phyloP scores from a whole-genome alignment of 2,329 filamentous ascomycete species.

The Neofusicoccum umdonicola region DNA sequence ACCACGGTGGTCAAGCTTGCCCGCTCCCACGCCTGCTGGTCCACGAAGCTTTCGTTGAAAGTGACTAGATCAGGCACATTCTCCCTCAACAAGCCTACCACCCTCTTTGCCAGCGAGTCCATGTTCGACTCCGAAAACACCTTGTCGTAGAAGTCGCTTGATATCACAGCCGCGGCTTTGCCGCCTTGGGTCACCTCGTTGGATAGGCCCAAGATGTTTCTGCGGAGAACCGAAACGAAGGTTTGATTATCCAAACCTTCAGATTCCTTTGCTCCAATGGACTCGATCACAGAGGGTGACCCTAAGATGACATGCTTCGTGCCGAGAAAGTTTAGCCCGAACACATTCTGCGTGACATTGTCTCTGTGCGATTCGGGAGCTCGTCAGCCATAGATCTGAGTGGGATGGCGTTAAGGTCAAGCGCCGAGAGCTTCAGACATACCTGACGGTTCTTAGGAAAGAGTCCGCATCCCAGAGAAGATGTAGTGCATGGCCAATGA shows the following conservation, averaged over 20 bases:
- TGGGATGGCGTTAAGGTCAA: background rate
- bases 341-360: constrained; percentile 7
- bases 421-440: background rate
- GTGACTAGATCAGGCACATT: constrained; percentile 58
- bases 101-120: constrained; percentile 38
- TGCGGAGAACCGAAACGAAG: constrained; percentile 7
- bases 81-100: constrained; percentile 41
- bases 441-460: constrained; percentile 47
- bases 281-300: background rate
- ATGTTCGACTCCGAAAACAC: constrained; percentile 51
- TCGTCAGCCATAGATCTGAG: constrained; percentile 20
- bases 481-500: constrained; percentile 55
- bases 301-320: constrained; percentile 15
- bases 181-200: background rate
- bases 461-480: constrained; percentile 44
- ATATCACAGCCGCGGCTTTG: constrained; percentile 18
- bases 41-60: constrained; percentile 58
- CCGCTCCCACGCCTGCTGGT: constrained; percentile 63
- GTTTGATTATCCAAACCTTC: background rate
- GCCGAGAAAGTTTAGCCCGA: constrained; percentile 18
- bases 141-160: constrained; percentile 33
- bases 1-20: constrained; percentile 44
- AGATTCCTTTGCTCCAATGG: background rate
- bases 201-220: constrained; percentile 1
- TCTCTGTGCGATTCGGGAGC: background rate